These are phyloP conservation scores for Trametes polyzona DNA, from an alignment of 1,284 basidiomycete genomes.

Conservation along the genomic window DNA sequence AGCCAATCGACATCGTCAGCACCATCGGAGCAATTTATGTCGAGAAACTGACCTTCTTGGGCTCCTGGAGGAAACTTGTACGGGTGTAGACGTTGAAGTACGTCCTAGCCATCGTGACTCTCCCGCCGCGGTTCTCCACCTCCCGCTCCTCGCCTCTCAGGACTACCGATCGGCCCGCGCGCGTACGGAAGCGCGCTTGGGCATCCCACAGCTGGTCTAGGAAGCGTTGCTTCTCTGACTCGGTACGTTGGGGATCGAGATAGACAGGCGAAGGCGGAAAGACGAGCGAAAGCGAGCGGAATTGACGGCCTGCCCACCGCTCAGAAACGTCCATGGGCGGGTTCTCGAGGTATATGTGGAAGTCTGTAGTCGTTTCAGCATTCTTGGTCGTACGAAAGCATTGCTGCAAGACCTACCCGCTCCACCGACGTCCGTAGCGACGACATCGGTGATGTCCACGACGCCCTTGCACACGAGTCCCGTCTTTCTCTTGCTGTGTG, in stretches of 20 bases:
- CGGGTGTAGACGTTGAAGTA: slow-evolving; percentile 88
- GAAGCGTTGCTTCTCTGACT: slow-evolving; percentile 79
- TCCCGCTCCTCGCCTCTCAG: slow-evolving; percentile 72
- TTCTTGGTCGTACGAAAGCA: not conserved
- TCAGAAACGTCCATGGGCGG: slow-evolving; percentile 82
- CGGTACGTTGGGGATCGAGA: slow-evolving; percentile 64
- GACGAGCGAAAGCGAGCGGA: slow-evolving; percentile 75
- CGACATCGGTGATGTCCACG: slow-evolving; percentile 84
- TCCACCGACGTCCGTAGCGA: slow-evolving; percentile 83
- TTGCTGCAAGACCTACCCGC: slow-evolving; percentile 55
- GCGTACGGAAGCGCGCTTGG: slow-evolving; percentile 78
- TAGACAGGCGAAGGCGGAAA: slow-evolving; percentile 68
- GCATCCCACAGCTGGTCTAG: slow-evolving; percentile 85
- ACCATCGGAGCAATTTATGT: too few relatives aligned
- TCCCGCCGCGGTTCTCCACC: slow-evolving; percentile 66
- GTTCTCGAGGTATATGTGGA: slow-evolving; percentile 83
- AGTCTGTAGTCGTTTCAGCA: slow-evolving; percentile 52
- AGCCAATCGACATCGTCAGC: too few relatives aligned
- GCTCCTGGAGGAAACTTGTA: slow-evolving; percentile 72
- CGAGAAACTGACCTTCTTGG: slow-evolving; percentile 64
- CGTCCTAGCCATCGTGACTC: slow-evolving; percentile 68
- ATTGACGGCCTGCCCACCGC: slow-evolving; percentile 82
- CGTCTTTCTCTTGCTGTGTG: slow-evolving; percentile 70
- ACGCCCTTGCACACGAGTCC: slow-evolving; percentile 88
- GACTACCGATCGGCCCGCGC: slow-evolving; percentile 68